Conservation (phyloP, 2,329 filamentous ascomycete genomes). For the Leptodontidium sp. region DNA sequence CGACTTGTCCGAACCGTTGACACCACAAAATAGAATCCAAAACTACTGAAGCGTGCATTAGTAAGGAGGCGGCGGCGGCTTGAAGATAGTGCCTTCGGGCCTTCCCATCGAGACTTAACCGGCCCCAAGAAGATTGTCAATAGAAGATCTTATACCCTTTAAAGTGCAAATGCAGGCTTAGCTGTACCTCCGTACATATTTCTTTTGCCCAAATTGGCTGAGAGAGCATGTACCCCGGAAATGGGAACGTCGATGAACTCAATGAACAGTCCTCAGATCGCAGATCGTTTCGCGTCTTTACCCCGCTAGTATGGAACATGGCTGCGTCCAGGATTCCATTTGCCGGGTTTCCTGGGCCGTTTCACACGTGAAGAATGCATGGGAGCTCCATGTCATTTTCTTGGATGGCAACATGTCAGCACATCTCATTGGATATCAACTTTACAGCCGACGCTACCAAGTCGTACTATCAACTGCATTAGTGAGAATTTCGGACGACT, state of each 20-base stretch:
- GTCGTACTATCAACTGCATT: constrained; percentile 6
- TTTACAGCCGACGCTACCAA: neutral
- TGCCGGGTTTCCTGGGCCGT: constrained; percentile 10
- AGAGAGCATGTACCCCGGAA: constrained; percentile 8
- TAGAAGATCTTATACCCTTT: neutral
- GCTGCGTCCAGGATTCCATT: neutral
- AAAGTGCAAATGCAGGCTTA: neutral
- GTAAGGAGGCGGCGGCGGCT: constrained; percentile 7
- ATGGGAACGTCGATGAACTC: constrained; percentile 14
- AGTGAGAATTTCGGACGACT: constrained; percentile 5
- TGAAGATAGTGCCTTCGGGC: constrained; percentile 5
- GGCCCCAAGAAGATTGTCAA: neutral
- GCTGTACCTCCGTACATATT: neutral
- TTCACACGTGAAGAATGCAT: constrained; percentile 15
- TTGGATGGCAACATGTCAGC: neutral
- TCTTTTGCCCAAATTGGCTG: neutral
- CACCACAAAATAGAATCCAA: neutral
- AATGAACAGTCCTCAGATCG: constrained; percentile 21
- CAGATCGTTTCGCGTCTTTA: constrained; percentile 4
- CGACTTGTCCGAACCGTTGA: constrained; percentile 9
- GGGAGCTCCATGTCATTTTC: neutral
- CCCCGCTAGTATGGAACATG: neutral
- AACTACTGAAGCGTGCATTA: constrained; percentile 10
- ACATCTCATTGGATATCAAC: constrained; percentile 7
- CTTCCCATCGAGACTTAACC: neutral